Conservation (phyloP, 1,284 basidiomycete genomes). For the Trametes hirsuta region DNA sequence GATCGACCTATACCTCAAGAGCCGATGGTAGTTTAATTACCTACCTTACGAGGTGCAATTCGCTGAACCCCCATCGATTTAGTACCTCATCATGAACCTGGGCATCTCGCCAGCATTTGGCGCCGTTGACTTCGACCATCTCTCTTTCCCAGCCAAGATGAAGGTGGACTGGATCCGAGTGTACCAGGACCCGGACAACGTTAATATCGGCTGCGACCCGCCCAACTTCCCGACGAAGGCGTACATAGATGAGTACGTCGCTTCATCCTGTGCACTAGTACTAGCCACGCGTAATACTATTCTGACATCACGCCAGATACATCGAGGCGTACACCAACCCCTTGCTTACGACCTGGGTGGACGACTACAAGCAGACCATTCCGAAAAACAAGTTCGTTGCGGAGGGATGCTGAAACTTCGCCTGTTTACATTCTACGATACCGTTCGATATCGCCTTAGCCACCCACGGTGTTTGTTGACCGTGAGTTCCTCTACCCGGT, state of each 20-base stretch:
- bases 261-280: neutral
- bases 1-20: slow-evolving; percentile 36
- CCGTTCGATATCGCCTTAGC: neutral
- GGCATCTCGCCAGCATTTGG: slow-evolving; percentile 85
- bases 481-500: slow-evolving; percentile 2
- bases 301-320: slow-evolving; percentile 28
- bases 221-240: slow-evolving; percentile 72
- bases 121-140: slow-evolving; percentile 60
- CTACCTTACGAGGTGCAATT: neutral
- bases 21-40: slow-evolving; percentile 31
- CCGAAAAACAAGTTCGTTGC: slow-evolving; percentile 62
- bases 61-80: neutral
- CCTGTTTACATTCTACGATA: neutral
- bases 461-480: neutral
- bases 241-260: slow-evolving; percentile 69
- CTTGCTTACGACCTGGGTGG: slow-evolving; percentile 43
- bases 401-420: slow-evolving; percentile 43
- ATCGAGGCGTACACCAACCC: slow-evolving; percentile 46
- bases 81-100: slow-evolving; percentile 82
- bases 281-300: neutral
- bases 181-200: slow-evolving; percentile 68
- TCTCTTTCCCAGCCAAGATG: slow-evolving; percentile 73
- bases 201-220: slow-evolving; percentile 85
- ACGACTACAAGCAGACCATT: slow-evolving; percentile 61
- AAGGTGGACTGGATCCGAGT: slow-evolving; percentile 83